Base-by-base conservation (phyloP, 495 filamentous ascomycete genomes). In the Monascus purpureus region DNA sequence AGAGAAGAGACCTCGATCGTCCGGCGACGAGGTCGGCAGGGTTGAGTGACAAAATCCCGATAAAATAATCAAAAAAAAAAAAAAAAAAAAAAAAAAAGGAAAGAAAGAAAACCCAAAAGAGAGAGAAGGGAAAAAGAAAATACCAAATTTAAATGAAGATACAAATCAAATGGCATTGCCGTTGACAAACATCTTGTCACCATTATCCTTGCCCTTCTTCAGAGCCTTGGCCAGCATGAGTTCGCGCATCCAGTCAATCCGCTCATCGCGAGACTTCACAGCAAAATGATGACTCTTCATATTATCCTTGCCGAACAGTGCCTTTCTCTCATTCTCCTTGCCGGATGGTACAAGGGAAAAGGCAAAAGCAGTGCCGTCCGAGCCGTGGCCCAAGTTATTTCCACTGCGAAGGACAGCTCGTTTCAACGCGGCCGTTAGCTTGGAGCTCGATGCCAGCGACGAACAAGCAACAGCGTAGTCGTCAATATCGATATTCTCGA, bases 171-270 rank as follows among this genome's bases (percentile, higher is more conserved):
- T 70, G 57, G 73, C 73, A 43, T 73, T 73, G 12, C 87, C 88
- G 50, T 95, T 94, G 29, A 93, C 65, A 35, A 73, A 75, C 36
- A 93, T 63, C 50, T 78, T 74, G 29, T 71, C 92, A 6, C 87
- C 87, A 40, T 80, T 74, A 11, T 77, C 75, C 59, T 84, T 83
- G 47, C 82, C 79, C 0, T 26, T 24, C 60, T 72, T 77, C 35
- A 85, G 57, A 13, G 88, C 87, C 52, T 87, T 93, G 3, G 88
- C 87, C 14, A 97, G 73, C 90, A 97, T 95, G 31, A 97, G 55
- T 67, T 95, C 86, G 2, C 90, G 63, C 90, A 95, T 94, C 90
- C 90, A 97, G 41, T 93, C 88, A 37, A 95, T 94, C 18, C 90
- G 69, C 51, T 94, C 81, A 36, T 96, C 84, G 0, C 84, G 67